Evolutionary conservation across 2,329 filamentous ascomycete genomes (phyloP).

Genomic region (Hansfordia pulvinata): DNA sequence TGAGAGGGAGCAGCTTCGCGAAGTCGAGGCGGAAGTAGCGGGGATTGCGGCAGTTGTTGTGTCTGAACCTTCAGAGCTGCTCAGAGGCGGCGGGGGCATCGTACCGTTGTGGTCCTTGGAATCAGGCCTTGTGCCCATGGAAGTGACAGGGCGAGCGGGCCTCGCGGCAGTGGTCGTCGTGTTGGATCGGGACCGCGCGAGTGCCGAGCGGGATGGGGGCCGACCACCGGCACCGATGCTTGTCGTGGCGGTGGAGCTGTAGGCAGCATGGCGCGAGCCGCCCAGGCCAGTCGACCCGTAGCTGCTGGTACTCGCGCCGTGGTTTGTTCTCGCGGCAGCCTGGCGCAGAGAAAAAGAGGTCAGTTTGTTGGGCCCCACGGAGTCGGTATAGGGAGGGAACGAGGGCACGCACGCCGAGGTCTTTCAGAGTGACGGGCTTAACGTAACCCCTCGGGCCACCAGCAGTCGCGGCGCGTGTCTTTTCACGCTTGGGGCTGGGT

Average conservation of each 20-base stretch:
- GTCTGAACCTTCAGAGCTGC: too few relatives aligned
- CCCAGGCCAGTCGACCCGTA: too few relatives aligned
- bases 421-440: too few relatives aligned
- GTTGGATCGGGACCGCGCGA: conserved; percentile 13
- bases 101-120: conserved; percentile 23
- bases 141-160: conserved; percentile 13
- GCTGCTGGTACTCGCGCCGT: conserved; percentile 17
- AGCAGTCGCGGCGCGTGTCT: too few relatives aligned
- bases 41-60: background rate
- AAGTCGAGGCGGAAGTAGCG: background rate
- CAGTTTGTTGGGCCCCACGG: too few relatives aligned
- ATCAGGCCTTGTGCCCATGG: conserved; percentile 12
- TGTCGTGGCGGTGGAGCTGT: conserved; percentile 26
- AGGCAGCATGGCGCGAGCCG: too few relatives aligned
- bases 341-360: too few relatives aligned
- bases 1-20: too few relatives aligned
- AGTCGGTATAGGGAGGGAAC: too few relatives aligned
- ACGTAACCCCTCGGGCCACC: too few relatives aligned
- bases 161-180: conserved; percentile 8
- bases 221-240: conserved; percentile 19
- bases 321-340: conserved; percentile 7
- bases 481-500: too few relatives aligned
- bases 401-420: too few relatives aligned
- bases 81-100: conserved; percentile 11
- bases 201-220: conserved; percentile 15